Base-by-base conservation (phyloP, 2,329 filamentous ascomycete genomes). In the Monilinia fructigena region DNA sequence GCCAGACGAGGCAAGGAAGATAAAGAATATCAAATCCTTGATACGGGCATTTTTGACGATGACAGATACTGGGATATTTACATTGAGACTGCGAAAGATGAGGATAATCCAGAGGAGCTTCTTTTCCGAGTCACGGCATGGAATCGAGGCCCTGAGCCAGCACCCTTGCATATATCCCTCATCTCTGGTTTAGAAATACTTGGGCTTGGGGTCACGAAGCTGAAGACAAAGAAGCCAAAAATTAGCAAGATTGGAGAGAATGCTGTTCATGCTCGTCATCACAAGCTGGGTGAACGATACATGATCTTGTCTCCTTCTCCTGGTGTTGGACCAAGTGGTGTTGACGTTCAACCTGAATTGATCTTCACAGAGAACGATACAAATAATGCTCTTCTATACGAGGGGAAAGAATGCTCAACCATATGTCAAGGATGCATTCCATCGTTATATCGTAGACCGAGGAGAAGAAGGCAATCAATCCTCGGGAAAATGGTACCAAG, bases 361-460 rank as follows among this genome's bases (percentile, higher is more conserved):
- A 82, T 98, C 67, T 98, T 96, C 79, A 98, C 94, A 1, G 94
- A 97, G 73, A 98, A 98, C 75, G 93, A 98, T 74, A 96, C 91
- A 73, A 98, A 98, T 76, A 89, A 87, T 76, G 83, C 93, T 70
- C 79, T 82, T 16, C 83, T 98, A 1, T 97, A 95, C 78, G 84
- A 83, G 4, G 88, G 89, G 58, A 81, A 81, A 91, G 77, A 98
- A 98, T 77, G 85, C 88, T 72, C 86, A 89, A 47, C 86, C 88
- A 0, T 97, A 93, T 74, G 93, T 97, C 76, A 98, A 98, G 79
- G 94, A 98, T 78, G 95, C 91, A 16, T 97, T 98, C 79, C 94
- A 98, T 77, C 85, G 90, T 70, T 86, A 92, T 74, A 93, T 98
- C 68, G 91, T 97, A 56, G 85, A 95, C 67, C 86, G 88, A 35